These are phyloP conservation scores for Datura wrightii DNA, from an alignment of 257 asterid genomes.

Conservation along the genomic window DNA sequence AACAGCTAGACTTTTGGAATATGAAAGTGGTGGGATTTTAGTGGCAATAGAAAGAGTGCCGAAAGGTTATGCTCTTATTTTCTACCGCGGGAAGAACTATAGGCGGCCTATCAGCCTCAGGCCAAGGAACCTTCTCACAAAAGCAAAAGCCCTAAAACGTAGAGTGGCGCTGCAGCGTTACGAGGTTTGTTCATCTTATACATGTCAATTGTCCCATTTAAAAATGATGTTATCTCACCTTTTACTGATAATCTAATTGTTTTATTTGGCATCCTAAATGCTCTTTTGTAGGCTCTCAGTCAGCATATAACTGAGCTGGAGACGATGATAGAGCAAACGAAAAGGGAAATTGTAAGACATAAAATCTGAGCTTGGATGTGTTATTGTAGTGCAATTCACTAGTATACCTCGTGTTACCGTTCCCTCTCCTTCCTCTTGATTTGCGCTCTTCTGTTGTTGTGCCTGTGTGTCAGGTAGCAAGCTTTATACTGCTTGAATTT, in stretches of 20 bases:
- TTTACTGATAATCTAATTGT: slow-evolving; percentile 28
- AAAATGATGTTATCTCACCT: neutral
- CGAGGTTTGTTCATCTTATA: slow-evolving; percentile 62
- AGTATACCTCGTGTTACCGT: neutral
- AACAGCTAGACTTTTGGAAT: slow-evolving; percentile 91
- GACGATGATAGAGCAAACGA: slow-evolving; percentile 72
- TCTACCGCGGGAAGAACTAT: slow-evolving; percentile 96
- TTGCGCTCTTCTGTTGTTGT: neutral
- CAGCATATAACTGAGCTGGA: slow-evolving; percentile 93
- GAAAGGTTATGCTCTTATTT: slow-evolving; percentile 81
- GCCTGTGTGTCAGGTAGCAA: neutral
- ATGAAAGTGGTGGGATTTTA: slow-evolving; percentile 94
- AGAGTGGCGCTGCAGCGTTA: slow-evolving; percentile 96
- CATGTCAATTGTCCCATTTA: slow-evolving; percentile 35
- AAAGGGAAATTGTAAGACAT: slow-evolving; percentile 71
- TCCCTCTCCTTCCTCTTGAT: neutral
- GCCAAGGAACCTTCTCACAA: slow-evolving; percentile 96
- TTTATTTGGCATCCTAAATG: slow-evolving; percentile 33
- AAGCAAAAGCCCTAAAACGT: slow-evolving; percentile 97
- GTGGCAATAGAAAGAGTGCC: slow-evolving; percentile 89
- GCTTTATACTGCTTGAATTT: neutral
- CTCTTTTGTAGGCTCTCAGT: slow-evolving; percentile 78
- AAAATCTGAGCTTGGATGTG: slow-evolving; percentile 24
- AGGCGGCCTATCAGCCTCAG: slow-evolving; percentile 78
- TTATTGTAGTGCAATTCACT: neutral